phyloP scores from a whole-genome alignment of 495 filamentous ascomycete species.

The Tuber melanosporum region DNA sequence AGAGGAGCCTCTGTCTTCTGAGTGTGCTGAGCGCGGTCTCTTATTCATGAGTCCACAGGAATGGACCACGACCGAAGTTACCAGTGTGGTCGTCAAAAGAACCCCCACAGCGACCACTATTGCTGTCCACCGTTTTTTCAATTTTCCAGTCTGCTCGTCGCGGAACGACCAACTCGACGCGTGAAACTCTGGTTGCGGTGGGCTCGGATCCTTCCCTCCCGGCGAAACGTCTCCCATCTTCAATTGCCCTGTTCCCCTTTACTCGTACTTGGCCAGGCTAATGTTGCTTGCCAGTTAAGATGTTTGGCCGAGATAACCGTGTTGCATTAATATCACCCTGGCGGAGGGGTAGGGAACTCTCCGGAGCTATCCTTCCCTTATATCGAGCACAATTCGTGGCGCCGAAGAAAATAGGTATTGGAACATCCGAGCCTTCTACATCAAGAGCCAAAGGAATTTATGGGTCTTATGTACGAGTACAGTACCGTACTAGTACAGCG shows the following conservation, averaged over 20 bases:
- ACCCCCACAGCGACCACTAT: neutral
- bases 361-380: neutral
- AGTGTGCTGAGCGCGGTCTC: neutral
- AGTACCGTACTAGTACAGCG: neutral
- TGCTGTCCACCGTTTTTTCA: constrained; percentile 1
- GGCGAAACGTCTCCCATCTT: neutral
- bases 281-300: neutral
- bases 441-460: neutral
- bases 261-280: neutral
- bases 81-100: neutral
- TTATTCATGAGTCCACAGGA: neutral
- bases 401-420: neutral
- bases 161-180: neutral
- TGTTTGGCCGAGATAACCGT: neutral
- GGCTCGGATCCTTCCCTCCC: neutral
- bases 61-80: neutral
- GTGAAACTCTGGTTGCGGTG: neutral
- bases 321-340: neutral
- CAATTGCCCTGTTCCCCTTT: neutral
- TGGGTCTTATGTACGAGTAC: neutral
- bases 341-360: neutral
- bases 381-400: neutral
- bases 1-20: neutral
- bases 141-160: neutral
- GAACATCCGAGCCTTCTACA: neutral